Evolutionary conservation across 2,329 filamentous ascomycete species (phyloP).

Genomic region (Grosmannia clavigera): DNA sequence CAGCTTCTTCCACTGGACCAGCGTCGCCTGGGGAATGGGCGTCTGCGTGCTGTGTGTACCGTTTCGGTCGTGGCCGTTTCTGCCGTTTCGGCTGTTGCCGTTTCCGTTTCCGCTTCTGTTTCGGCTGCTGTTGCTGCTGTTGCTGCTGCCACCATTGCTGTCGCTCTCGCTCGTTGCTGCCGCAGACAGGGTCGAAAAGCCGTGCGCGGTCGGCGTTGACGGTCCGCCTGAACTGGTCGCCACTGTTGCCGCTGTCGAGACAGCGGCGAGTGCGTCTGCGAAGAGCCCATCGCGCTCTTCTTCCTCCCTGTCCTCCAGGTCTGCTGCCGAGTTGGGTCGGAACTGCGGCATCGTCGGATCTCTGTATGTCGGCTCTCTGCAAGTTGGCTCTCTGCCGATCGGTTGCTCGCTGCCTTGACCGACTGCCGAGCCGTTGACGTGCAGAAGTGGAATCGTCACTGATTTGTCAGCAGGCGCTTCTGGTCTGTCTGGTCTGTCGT

Average conservation of each 20-base stretch:
- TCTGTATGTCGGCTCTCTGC: slow-evolving; percentile 37
- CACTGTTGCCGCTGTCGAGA: slow-evolving; percentile 6
- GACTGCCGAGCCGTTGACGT: neutral
- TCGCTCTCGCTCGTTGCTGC: neutral
- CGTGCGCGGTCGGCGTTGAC: neutral
- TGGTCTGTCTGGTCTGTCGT: too few species aligned
- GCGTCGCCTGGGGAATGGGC: slow-evolving; percentile 19
- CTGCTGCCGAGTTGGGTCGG: slow-evolving; percentile 37
- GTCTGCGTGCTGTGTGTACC: neutral
- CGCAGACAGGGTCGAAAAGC: neutral
- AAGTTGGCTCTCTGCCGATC: slow-evolving; percentile 21
- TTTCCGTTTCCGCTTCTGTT: neutral
- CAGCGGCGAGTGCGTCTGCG: neutral
- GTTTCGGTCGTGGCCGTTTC: neutral
- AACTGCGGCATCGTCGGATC: slow-evolving; percentile 61
- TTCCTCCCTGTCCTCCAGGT: neutral
- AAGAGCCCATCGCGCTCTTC: too few species aligned
- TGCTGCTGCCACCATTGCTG: neutral
- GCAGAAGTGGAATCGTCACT: neutral
- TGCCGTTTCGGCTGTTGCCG: neutral
- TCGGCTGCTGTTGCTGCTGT: neutral
- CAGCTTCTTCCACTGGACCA: slow-evolving; percentile 41
- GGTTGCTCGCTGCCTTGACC: slow-evolving; percentile 6
- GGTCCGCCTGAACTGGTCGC: slow-evolving; percentile 6
- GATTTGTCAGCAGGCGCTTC: too few species aligned